A percentile compares a stretch with the other conserved stretches of the same genome.
phyloP scores from a whole-genome alignment of 2,329 filamentous ascomycete species.

The Sclerotinia subarctica region DNA sequence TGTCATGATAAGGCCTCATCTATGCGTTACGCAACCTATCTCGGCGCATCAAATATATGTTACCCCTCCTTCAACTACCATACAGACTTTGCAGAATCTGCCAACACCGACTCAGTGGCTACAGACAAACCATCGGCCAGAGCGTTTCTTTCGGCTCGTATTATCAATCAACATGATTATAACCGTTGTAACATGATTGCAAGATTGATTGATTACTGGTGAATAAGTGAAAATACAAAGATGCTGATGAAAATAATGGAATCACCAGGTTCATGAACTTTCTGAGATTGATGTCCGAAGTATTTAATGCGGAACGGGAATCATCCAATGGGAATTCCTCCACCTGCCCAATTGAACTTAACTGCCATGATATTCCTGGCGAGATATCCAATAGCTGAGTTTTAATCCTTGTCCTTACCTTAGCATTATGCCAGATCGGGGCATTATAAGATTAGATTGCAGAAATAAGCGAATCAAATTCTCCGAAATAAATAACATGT shows the following conservation, averaged over 20 bases:
- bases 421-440: background rate
- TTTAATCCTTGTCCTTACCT: background rate
- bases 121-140: constrained; percentile 1
- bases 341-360: too few species aligned
- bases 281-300: background rate
- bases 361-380: background rate
- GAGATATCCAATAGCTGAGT: background rate
- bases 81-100: background rate
- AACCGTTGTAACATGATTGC: too few species aligned
- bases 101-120: background rate
- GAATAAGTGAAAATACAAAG: too few species aligned
- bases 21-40: background rate
- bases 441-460: constrained; percentile 10
- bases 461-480: background rate
- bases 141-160: background rate
- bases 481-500: background rate
- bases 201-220: background rate
- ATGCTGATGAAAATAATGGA: background rate
- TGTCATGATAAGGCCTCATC: too few species aligned
- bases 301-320: background rate
- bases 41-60: background rate
- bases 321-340: too few species aligned
- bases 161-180: too few species aligned
- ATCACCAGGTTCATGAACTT: background rate
- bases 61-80: background rate